Conservation (phyloP, 2,329 filamentous ascomycete species). For the Scopulariopsis brevicaulis region DNA sequence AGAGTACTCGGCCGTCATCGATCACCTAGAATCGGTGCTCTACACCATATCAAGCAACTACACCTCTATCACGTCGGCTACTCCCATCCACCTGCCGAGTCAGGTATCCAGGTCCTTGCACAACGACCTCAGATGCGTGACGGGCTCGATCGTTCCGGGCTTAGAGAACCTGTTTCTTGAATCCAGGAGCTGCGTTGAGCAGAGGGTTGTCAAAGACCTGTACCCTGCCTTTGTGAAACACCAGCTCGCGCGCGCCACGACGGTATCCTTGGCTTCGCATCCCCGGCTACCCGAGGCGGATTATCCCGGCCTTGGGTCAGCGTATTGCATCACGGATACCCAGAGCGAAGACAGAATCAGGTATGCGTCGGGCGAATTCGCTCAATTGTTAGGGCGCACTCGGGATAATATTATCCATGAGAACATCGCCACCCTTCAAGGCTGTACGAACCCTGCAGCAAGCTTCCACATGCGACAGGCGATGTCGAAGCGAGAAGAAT, state of each 20-base stretch:
- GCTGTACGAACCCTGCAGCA: constrained; percentile 26
- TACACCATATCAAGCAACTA: constrained; percentile 29
- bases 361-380: constrained; percentile 38
- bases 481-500: constrained; percentile 28
- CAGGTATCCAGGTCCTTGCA: constrained; percentile 27
- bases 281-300: constrained; percentile 17
- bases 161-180: constrained; percentile 31
- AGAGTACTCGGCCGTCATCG: constrained; percentile 30
- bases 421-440: constrained; percentile 39
- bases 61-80: constrained; percentile 27
- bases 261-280: constrained; percentile 27
- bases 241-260: constrained; percentile 34
- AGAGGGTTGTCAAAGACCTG: constrained; percentile 28
- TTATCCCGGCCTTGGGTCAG: constrained; percentile 44
- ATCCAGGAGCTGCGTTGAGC: constrained; percentile 30
- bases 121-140: constrained; percentile 32
- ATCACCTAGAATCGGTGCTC: constrained; percentile 27
- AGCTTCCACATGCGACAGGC: constrained; percentile 27
- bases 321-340: constrained; percentile 46
- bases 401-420: constrained; percentile 33
- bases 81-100: constrained; percentile 27
- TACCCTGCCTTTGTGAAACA: constrained; percentile 41
- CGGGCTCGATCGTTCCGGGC: constrained; percentile 29
- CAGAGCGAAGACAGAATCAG: constrained; percentile 36
- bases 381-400: constrained; percentile 36